Conservation (phyloP, 2,329 filamentous ascomycete genomes). For the Juglanconis sp. region DNA sequence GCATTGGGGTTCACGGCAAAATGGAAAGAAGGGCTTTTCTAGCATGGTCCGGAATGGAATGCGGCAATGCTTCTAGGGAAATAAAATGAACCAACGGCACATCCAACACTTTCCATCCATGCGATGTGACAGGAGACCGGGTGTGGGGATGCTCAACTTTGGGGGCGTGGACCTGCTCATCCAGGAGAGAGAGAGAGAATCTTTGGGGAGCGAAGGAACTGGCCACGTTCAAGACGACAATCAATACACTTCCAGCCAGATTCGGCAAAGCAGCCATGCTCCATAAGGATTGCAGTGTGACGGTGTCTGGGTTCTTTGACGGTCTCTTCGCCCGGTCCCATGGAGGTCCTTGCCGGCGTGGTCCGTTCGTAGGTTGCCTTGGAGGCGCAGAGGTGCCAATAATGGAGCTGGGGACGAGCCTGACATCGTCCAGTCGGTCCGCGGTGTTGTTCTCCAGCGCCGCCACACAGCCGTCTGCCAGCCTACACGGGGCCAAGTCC, state of each 20-base stretch:
- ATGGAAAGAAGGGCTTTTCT: slow-evolving; percentile 28
- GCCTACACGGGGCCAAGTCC: too few species aligned
- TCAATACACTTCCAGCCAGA: slow-evolving; percentile 10
- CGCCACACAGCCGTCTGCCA: too few species aligned
- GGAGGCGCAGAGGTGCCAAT: too few species aligned
- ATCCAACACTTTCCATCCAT: slow-evolving; percentile 12
- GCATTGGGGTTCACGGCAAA: slow-evolving; percentile 31
- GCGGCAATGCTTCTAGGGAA: slow-evolving; percentile 31
- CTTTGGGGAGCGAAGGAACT: neutral
- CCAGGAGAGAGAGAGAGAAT: slow-evolving; percentile 1
- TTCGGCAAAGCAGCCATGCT: neutral
- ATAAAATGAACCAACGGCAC: slow-evolving; percentile 28
- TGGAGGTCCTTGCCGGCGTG: too few species aligned
- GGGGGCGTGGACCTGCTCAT: neutral
- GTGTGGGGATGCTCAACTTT: slow-evolving; percentile 13
- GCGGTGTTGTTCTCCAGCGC: too few species aligned
- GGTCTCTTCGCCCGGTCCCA: too few species aligned
- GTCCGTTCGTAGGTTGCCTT: too few species aligned
- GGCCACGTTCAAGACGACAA: slow-evolving; percentile 10
- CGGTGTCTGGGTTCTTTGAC: neutral
- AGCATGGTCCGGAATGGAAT: slow-evolving; percentile 31
- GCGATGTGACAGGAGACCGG: slow-evolving; percentile 10
- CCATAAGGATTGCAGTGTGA: neutral
- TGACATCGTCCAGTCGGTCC: too few species aligned
- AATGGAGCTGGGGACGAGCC: too few species aligned